A percentile compares a stretch with the other conserved stretches of the same genome.
phyloP scores from a whole-genome alignment of 208 protist species.

The Trypanosoma avium region DNA sequence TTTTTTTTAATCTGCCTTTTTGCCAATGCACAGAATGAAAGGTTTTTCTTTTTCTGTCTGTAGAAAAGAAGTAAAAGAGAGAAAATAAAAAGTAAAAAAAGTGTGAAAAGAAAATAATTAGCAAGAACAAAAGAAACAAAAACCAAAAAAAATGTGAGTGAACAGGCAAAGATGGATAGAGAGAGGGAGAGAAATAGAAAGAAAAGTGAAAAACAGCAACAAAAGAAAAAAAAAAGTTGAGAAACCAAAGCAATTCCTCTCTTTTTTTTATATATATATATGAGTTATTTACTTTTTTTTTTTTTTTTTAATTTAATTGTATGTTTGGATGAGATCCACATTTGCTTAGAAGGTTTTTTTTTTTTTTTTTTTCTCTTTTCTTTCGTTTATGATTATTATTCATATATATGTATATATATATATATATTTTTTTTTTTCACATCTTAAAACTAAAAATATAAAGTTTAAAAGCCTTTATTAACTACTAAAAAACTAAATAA shows the following conservation, averaged over 20 bases:
- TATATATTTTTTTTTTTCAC: not conserved
- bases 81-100: not conserved
- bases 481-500: conserved; percentile 10
- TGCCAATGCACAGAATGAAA: too few species aligned
- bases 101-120: not conserved
- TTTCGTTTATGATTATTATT: too few species aligned
- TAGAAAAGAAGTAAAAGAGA: conserved; percentile 9
- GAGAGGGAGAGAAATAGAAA: not conserved
- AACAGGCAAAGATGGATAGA: conserved; percentile 5
- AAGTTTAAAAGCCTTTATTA: conserved; percentile 1
- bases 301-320: conserved; percentile 1
- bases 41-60: too few species aligned
- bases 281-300: conserved; percentile 27
- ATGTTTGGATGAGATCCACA: not conserved
- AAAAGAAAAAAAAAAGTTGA: not conserved
- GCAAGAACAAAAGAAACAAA: conserved; percentile 2
- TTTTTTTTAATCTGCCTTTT: too few species aligned
- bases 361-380: too few species aligned
- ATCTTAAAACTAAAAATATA: not conserved
- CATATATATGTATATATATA: too few species aligned
- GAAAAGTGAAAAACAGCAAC: not conserved
- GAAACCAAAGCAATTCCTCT: not conserved
- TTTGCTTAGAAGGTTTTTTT: too few species aligned
- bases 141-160: not conserved
- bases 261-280: conserved; percentile 2